phyloP scores from a whole-genome alignment of 495 filamentous ascomycete species.

The Beverwykella pulmonaria region DNA sequence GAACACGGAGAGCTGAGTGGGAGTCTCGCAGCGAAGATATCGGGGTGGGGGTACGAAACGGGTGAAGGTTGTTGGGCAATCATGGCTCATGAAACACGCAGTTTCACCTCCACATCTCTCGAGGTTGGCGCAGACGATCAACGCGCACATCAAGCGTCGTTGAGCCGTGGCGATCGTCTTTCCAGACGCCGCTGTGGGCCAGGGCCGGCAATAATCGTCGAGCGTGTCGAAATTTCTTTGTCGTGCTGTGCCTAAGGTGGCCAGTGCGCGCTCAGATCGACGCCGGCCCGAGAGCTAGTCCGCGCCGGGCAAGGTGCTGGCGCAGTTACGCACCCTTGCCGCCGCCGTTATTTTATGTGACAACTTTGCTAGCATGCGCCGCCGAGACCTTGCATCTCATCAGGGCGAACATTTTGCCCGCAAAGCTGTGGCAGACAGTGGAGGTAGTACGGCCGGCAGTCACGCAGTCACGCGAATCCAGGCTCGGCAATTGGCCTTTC shows the following conservation, averaged over 20 bases:
- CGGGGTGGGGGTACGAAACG: neutral
- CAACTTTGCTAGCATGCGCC: conserved; percentile 3
- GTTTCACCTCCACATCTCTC: conserved; percentile 6
- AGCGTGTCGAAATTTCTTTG: neutral
- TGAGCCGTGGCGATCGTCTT: neutral
- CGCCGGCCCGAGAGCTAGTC: conserved; percentile 12
- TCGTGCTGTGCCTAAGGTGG: neutral
- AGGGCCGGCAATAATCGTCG: neutral
- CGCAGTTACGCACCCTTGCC: neutral
- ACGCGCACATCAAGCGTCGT: neutral
- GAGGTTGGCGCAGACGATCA: conserved; percentile 6
- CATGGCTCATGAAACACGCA: conserved; percentile 11
- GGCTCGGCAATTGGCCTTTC: neutral
- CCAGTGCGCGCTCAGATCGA: conserved; percentile 1
- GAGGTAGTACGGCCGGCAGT: neutral
- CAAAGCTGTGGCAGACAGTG: neutral
- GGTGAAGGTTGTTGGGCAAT: conserved; percentile 3
- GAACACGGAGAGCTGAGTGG: neutral
- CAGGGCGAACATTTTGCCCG: neutral
- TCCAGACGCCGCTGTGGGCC: neutral
- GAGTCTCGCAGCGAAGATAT: neutral
- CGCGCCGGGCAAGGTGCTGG: neutral
- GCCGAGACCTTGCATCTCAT: neutral
- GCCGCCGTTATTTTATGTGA: neutral
- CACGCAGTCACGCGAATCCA: neutral